Base-by-base conservation (phyloP, 768 basidiomycete genomes). In the Suillus hirtellus region DNA sequence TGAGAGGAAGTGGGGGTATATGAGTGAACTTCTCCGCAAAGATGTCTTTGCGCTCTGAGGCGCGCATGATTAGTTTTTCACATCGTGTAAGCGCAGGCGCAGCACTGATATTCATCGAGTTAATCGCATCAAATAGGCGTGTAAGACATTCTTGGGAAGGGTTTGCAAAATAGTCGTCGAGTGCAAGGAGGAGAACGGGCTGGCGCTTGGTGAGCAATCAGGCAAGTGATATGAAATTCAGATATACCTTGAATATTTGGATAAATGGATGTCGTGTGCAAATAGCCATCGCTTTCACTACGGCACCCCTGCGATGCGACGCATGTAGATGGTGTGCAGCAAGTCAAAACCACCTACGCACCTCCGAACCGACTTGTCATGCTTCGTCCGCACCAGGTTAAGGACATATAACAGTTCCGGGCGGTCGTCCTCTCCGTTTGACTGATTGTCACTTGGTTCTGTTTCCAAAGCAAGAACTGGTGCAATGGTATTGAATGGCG, bases 201-300 rank as follows among this genome's bases (percentile, higher is more conserved):
- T 97, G 61, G 60, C n/a, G 11, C 65, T 37, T 8, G 42, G n/a
- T 14, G 60, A 43, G 62, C 37, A 47, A 61, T 56, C 53, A 64
- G 69, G 55, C 64, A 66, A 56, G 52, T 54, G 56, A 38, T 8
- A 40, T n/a, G 40, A 11, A 43, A 15, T 54, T 37, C 12, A 35
- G 27, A 67, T 81, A 65, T 62, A 89, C 95, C 84, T 96, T 95
- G 84, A 95, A 97, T 68, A 97, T 92, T 70, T 97, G 94, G 63
- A 98, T 95, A 74, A 91, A 97, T 0, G 96, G 94, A 76, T 95
- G 90, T 40, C 89, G 87, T 1, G 94, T 96, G 72, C 92, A 95
- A 65, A 98, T 92, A 27, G 96, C 96, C 78, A 98, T 84, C 1
- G 96, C 95, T 77, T 97, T 93, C 63, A 97, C 95, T 64, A 92